Conservation (phyloP, 257 asterid species). For the Solanum pimpinellifolium region DNA sequence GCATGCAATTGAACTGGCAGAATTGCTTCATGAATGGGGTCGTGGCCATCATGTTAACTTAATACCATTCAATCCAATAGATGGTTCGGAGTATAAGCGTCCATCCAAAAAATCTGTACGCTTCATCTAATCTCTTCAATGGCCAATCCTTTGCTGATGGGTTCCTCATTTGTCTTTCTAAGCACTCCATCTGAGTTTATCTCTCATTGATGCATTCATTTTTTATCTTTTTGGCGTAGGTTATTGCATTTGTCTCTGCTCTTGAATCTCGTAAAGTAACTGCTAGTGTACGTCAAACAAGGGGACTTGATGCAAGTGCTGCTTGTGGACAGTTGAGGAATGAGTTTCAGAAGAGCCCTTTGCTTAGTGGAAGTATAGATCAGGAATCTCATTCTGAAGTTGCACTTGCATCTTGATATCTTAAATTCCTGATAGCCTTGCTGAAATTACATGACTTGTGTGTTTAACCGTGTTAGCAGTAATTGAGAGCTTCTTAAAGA, state of each 20-base stretch:
- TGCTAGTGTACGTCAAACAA: conserved; percentile 77
- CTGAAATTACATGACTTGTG: neutral
- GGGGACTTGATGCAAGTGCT: conserved; percentile 94
- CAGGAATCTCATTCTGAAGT: conserved; percentile 31
- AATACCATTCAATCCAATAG: conserved; percentile 81
- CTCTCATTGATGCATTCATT: neutral
- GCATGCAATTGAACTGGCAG: conserved; percentile 71
- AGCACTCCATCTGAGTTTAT: neutral
- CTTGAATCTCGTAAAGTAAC: conserved; percentile 77
- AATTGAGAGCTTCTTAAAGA: neutral
- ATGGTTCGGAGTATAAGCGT: conserved; percentile 68
- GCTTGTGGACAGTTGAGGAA: conserved; percentile 97
- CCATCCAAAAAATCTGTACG: conserved; percentile 68
- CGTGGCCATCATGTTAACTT: conserved; percentile 82
- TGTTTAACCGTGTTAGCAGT: neutral
- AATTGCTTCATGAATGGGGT: conserved; percentile 84
- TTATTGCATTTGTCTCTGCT: conserved; percentile 70
- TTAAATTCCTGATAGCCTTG: neutral
- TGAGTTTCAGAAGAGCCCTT: conserved; percentile 74
- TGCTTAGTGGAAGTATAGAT: conserved; percentile 25
- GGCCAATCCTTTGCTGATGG: neutral
- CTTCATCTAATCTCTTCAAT: neutral
- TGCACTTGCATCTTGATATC: conserved; percentile 39
- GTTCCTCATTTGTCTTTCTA: neutral
- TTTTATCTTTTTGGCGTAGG: conserved; percentile 14